Base-by-base conservation (phyloP, 768 basidiomycete species). In the Sarcomyxa edulis region DNA sequence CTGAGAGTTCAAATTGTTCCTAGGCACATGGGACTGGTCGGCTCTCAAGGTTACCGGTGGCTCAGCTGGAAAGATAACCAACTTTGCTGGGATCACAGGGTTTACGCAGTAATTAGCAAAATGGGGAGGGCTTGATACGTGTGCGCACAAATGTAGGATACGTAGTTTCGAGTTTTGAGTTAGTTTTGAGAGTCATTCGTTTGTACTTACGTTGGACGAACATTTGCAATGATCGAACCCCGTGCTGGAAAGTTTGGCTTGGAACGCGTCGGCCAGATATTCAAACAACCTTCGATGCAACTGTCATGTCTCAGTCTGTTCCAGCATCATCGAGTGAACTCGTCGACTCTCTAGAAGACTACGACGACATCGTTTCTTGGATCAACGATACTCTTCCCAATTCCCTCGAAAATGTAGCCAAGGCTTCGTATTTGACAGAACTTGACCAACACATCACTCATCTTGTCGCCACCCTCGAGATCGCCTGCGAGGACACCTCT, bases 401-500 rank as follows among this genome's bases (percentile, higher is more conserved):
- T 18, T 10, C 9, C 8, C 8, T 33, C 11, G 11, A 14, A 12
- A 24, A 32, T 22, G n/a, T n/a, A n/a, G n/a, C 29, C 9, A 21
- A 48, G 29, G 40, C 42, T n/a, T 20, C 52, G 28, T 71, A 75
- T 37, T 65, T 89, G 7, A 60, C 66, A 6, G 69, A 68, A 28
- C 74, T 92, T 31, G 87, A 92, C 51, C 72, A 81, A 40, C 76
- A 78, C 39, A 76, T 96, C 41, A 78, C 81, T 8, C 74, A 80
- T 25, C 71, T 95, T 10, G 67, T 90, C 12, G 81, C 83, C 5
- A 68, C 77, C n/a, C 74, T 96, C 18, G 91, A 95, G 44, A 74
- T 93, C 26, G 82, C 90, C 24, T 81, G 81, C 29, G 84, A 92
- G 53, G 94, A 97, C 49, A 94, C 93, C 0, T 88, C 92, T 3